Base-by-base conservation (phyloP, 495 filamentous ascomycete species). In the Monascus purpureus region DNA sequence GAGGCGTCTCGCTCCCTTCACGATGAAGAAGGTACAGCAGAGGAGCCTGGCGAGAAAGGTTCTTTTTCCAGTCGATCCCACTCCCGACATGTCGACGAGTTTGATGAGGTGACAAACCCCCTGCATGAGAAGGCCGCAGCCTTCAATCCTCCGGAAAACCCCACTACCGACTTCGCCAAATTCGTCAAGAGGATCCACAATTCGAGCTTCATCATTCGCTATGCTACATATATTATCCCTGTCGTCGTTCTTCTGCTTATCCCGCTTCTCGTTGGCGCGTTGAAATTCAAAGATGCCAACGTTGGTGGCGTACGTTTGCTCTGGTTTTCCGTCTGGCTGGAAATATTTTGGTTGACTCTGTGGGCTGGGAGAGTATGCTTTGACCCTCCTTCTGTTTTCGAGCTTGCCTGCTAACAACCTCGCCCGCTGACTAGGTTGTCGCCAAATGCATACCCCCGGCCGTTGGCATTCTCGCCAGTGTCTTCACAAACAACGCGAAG, bases 251-350 rank as follows among this genome's bases (percentile, higher is more conserved):
- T 95, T 8, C 56, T 97, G 16, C 55, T 94, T 34, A 72, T 93
- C 22, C 90, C 90, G 0, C 51, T 93, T 27, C 67, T 97, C 3
- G 53, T 97, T 17, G 87, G 83, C 6, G 68, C 68, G 2, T 63
- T 87, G 19, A 46, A 71, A 5, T 81, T 75, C 41, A 63, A 67
- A 7, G 47, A 72, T 17, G 72, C 80, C 2, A 75, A 59, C 13
- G 75, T 83, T 6, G 88, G 86, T 2, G 85, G 75, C 20, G 82
- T 94, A 2, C 34, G 68, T 38, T 48, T 95, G 35, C 59, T 84
- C 30, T 96, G 88, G 88, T 95, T 96, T 40, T 77, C 80, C 26
- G 81, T 95, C 29, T 96, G 88, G 88, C 64, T 96, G 28, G 82
- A 93, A 50, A 78, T 93, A 15, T 72, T 95, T 26, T 96, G 88